Conservation (phyloP, 2,329 filamentous ascomycete species). For the Colletotrichum siamense region DNA sequence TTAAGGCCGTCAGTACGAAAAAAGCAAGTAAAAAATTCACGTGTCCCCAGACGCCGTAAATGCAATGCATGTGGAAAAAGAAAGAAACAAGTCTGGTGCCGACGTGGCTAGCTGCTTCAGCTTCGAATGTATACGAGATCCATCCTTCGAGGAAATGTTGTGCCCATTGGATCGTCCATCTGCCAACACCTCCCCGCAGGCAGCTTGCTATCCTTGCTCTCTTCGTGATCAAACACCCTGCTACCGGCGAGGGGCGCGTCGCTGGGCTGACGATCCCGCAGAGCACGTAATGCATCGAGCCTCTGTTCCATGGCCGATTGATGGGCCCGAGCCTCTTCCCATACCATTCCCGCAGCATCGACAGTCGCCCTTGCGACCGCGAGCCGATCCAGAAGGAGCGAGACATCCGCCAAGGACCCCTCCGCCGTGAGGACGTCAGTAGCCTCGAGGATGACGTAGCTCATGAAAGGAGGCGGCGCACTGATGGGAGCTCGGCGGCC, state of each 20-base stretch:
- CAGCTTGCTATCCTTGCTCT: constrained; percentile 30
- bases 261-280: constrained; percentile 36
- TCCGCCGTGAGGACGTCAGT: constrained; percentile 71
- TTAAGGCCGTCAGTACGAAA: background rate
- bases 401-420: constrained; percentile 56
- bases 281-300: constrained; percentile 36
- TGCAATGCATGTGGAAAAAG: constrained; percentile 4
- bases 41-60: background rate
- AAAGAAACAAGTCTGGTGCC: background rate
- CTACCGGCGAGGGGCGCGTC: constrained; percentile 33
- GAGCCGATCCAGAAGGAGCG: constrained; percentile 59
- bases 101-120: background rate
- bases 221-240: constrained; percentile 32
- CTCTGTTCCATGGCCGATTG: constrained; percentile 50
- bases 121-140: constrained; percentile 37
- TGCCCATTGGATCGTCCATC: constrained; percentile 39
- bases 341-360: constrained; percentile 61
- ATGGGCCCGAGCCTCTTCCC: constrained; percentile 62
- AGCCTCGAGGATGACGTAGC: constrained; percentile 67
- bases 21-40: background rate
- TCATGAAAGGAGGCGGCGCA: constrained; percentile 65
- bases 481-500: constrained; percentile 33
- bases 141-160: constrained; percentile 40
- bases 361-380: constrained; percentile 58
- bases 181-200: constrained; percentile 33